Base-by-base conservation (phyloP, 2,329 filamentous ascomycete species). In the Trichoderma koningiopsis region DNA sequence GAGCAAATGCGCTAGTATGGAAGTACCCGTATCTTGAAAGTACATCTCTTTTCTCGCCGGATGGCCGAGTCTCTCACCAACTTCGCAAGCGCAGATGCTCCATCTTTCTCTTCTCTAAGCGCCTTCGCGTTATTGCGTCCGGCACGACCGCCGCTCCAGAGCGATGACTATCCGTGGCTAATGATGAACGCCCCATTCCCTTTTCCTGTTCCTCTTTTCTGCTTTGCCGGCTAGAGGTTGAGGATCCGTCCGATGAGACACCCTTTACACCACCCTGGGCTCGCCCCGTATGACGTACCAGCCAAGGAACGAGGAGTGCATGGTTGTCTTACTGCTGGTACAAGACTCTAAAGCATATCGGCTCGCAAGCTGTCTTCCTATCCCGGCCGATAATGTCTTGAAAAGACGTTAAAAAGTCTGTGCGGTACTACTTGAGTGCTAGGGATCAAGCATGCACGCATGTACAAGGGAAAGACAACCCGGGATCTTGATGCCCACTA, bases 201-300 rank as follows among this genome's bases (percentile, higher is more conserved):
- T 29, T 19, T 56, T 69, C 14, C 53, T 62, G 43, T n/a, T n/a
- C 57, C 16, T 19, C 29, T 11, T 62, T 67, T 52, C 68, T 58
- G 68, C 67, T 68, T 72, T 72, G 60, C 70, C 69, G 67, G 52
- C 68, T 76, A 74, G 74, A 61, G 47, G 47, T 60, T 57, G 57
- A 47, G 27, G 75, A 76, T 76, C 76, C 75, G 74, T 77, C 77
- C 75, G 74, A 75, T 77, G 76, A 78, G 73, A 76, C 76, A 77
- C 76, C 77, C 78, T 74, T 74, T 78, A 75, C 72, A 72, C 63
- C 72, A 72, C 70, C 73, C 74, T 73, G 74, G 71, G 71, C 69
- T 70, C 71, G 73, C 73, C 60, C 59, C 67, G 60, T 69, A 77
- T 78, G 75, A 77, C 76, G 76, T 76, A 77, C 67, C 55, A 56